Conservation (phyloP, 148 eudicot genomes). For the Mesembryanthemum crystallinum region DNA sequence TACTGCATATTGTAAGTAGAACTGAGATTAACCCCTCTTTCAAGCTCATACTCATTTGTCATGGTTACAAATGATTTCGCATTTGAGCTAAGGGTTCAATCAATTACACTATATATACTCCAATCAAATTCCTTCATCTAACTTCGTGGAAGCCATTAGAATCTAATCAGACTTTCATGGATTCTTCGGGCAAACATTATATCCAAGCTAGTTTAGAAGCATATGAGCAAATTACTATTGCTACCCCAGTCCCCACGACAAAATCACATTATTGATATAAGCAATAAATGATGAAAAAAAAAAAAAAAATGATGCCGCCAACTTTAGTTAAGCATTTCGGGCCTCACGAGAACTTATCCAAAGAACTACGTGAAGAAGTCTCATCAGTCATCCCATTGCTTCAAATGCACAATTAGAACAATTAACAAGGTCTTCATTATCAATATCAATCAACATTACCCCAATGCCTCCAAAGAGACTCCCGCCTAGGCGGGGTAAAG, state of each 20-base stretch:
- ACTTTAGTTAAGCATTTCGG: not conserved
- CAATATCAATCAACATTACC: no score
- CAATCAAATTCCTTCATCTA: not conserved
- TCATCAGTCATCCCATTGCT: not conserved
- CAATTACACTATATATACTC: not conserved
- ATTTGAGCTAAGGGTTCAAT: not conserved
- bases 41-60: not conserved
- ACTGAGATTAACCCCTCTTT: not conserved
- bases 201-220: not conserved
- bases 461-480: no score
- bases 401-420: not conserved
- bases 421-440: not conserved
- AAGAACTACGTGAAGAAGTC: not conserved
- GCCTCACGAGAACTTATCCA: not conserved
- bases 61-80: not conserved
- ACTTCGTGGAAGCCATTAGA: not conserved
- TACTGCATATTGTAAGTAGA: not conserved
- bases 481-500: no score
- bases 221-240: not conserved
- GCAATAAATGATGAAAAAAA: not conserved
- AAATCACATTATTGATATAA: not conserved
- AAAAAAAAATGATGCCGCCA: not conserved
- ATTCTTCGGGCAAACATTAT: not conserved
- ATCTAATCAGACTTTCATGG: not conserved
- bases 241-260: no score